A percentile compares a stretch with the other conserved stretches of the same genome.
These are phyloP conservation scores for Coemansia sp. DNA, from an alignment of 192 early-diverging fungal species.

Conservation along the genomic window DNA sequence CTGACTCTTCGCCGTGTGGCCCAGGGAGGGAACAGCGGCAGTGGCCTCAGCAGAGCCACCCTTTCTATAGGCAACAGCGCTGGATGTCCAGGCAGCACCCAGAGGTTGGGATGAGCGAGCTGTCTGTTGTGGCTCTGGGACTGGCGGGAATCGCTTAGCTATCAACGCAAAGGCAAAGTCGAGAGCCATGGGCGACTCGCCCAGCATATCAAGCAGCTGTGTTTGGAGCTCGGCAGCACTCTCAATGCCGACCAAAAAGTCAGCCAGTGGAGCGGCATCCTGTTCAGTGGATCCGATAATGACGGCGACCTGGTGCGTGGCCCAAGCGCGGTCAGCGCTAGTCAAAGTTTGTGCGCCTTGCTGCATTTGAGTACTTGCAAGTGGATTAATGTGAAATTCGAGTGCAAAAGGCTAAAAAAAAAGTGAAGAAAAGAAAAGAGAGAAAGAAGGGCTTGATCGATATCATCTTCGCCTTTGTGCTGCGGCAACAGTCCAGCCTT, in stretches of 20 bases:
- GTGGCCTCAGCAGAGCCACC: not conserved
- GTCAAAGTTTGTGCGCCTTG: constrained; percentile 13
- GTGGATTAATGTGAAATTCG: not conserved
- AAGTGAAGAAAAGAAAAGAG: not conserved
- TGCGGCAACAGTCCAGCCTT: not conserved
- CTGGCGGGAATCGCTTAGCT: constrained; percentile 42
- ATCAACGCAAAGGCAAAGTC: constrained; percentile 44
- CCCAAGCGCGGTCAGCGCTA: constrained; percentile 37
- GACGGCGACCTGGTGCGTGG: constrained; percentile 38
- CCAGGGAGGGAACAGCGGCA: not conserved
- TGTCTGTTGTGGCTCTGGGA: constrained; percentile 11
- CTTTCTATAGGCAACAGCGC: constrained; percentile 16
- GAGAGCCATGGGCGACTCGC: constrained; percentile 50
- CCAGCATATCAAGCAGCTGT: constrained; percentile 55
- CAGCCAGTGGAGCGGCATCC: constrained; percentile 45
- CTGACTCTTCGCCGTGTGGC: not conserved
- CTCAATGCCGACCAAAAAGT: constrained; percentile 35
- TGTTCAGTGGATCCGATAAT: constrained; percentile 42
- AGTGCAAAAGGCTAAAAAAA: not conserved
- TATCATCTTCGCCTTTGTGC: not conserved
- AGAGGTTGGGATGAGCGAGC: not conserved
- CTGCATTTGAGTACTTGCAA: constrained; percentile 8
- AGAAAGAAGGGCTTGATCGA: too few species aligned
- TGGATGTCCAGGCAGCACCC: not conserved
- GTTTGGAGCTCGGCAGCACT: constrained; percentile 42